Conservation (phyloP, 2,329 filamentous ascomycete species). For the Fonsecaea multimorphosa region DNA sequence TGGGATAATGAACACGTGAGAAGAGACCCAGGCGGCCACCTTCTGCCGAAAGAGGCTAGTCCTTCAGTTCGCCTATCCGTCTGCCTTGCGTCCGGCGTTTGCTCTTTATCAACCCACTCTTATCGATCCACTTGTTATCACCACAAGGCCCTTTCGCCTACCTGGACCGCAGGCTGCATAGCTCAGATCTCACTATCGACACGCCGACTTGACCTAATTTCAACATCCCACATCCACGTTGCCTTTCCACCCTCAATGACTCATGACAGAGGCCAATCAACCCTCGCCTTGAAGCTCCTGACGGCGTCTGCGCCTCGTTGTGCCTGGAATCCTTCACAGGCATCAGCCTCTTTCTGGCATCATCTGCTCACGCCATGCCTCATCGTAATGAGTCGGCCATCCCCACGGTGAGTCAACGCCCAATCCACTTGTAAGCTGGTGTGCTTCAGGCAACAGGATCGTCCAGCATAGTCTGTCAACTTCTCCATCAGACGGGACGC, state of each 20-base stretch:
- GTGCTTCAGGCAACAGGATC: conserved; percentile 1
- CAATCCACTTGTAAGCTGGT: conserved; percentile 4
- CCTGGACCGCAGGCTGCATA: neutral
- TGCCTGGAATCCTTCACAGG: conserved; percentile 6
- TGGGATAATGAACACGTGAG: neutral
- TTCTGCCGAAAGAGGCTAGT: neutral
- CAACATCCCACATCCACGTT: conserved; percentile 1
- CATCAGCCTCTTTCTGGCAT: neutral
- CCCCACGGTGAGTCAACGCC: conserved; percentile 9
- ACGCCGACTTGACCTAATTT: neutral
- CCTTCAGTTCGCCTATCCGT: neutral
- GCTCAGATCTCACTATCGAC: neutral
- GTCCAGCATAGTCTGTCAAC: neutral
- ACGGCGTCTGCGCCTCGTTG: neutral
- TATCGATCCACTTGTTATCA: neutral
- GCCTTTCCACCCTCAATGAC: neutral
- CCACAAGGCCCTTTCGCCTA: neutral
- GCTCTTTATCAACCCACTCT: neutral
- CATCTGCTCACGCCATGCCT: neutral
- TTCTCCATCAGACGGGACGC: neutral
- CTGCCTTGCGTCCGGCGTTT: neutral
- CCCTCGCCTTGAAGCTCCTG: neutral
- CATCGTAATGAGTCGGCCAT: no score
- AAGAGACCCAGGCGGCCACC: neutral
- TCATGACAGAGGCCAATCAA: neutral